phyloP scores from a whole-genome alignment of 805 yeast genomes.

The Kodamaea hsintzibuensis region DNA sequence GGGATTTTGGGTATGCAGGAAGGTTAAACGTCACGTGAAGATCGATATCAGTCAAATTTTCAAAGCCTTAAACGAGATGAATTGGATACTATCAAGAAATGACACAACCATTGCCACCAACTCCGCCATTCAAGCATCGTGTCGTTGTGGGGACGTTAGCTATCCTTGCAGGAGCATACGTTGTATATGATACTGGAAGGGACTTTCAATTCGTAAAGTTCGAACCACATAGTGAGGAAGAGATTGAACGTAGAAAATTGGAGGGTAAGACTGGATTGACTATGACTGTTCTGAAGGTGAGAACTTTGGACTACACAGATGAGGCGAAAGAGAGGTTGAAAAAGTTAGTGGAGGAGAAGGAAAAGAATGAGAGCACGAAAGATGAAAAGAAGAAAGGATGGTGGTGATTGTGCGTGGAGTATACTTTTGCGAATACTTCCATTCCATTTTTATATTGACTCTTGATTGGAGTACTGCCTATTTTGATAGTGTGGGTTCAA shows the following conservation, averaged over 20 bases:
- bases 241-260: constrained; percentile 35
- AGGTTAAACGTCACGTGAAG: background rate
- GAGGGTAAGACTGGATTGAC: constrained; percentile 31
- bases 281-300: constrained; percentile 32
- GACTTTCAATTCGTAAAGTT: constrained; percentile 43
- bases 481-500: no score
- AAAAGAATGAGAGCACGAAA: background rate
- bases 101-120: constrained; percentile 18
- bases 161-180: constrained; percentile 32
- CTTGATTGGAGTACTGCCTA: no score
- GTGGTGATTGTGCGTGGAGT: no score
- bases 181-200: constrained; percentile 34
- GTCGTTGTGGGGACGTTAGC: constrained; percentile 40
- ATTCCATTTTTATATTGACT: no score
- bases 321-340: constrained; percentile 40
- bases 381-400: background rate
- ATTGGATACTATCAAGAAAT: no score
- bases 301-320: constrained; percentile 44
- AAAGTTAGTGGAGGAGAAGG: constrained; percentile 12
- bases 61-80: no score
- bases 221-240: constrained; percentile 40
- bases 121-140: constrained; percentile 37
- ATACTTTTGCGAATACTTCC: no score
- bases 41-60: background rate
- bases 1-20: background rate